These are phyloP conservation scores for slime mould (Dictyostelium discoideum) DNA, from an alignment of 78 protist genomes.

Conservation along the genomic window DNA sequence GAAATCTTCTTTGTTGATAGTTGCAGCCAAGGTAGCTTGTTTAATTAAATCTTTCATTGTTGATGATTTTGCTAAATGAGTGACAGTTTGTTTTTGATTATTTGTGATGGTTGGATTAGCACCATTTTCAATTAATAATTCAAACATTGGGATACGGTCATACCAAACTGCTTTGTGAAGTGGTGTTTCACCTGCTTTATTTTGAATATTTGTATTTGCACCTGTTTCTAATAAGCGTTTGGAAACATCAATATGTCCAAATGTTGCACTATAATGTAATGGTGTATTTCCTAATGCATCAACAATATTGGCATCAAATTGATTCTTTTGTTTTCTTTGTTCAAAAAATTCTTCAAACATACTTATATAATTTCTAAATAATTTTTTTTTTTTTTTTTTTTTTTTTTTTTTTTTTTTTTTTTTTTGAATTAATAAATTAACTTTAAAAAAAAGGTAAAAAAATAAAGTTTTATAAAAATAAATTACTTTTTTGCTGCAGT, in stretches of 20 bases:
- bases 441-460: too few species aligned
- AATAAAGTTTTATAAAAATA: not conserved
- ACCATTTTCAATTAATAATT: slow-evolving; percentile 56
- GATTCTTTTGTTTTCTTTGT: slow-evolving; percentile 32
- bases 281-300: slow-evolving; percentile 64
- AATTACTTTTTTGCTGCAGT: slow-evolving; percentile 63
- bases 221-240: slow-evolving; percentile 15
- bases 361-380: slow-evolving; percentile 24
- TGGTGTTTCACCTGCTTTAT: slow-evolving; percentile 82
- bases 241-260: slow-evolving; percentile 22
- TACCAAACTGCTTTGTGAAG: slow-evolving; percentile 78
- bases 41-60: slow-evolving; percentile 28
- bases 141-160: slow-evolving; percentile 23
- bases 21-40: slow-evolving; percentile 18
- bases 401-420: too few species aligned
- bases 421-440: too few species aligned
- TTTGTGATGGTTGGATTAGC: slow-evolving; percentile 48
- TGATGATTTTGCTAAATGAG: slow-evolving; percentile 17
- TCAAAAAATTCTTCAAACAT: slow-evolving; percentile 54
- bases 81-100: slow-evolving; percentile 30
- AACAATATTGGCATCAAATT: slow-evolving; percentile 29
- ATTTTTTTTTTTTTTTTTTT: too few species aligned
- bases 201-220: slow-evolving; percentile 69
- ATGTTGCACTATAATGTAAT: slow-evolving; percentile 64
- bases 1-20: slow-evolving; percentile 16